Percentiles rank a stretch among this genome's conserved stretches.
Conservation (phyloP, 2,329 filamentous ascomycete genomes). For the Fusarium scirpi region DNA sequence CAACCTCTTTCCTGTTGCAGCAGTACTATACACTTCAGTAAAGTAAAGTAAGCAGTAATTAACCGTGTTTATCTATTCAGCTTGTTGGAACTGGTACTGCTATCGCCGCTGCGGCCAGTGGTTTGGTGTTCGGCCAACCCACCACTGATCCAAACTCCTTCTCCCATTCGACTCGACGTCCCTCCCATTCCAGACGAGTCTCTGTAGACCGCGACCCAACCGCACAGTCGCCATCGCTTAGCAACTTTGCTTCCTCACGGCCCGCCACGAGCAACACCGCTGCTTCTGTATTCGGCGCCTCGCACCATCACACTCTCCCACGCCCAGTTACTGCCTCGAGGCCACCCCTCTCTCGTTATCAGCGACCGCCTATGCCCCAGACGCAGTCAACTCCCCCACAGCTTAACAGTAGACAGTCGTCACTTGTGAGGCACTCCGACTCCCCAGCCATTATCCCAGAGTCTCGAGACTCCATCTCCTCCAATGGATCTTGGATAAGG, state of each 20-base stretch:
- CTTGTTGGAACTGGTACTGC: slow-evolving; percentile 72
- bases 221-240: slow-evolving; percentile 42
- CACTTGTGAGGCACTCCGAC: slow-evolving; percentile 57
- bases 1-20: slow-evolving; percentile 37
- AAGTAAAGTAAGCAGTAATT: slow-evolving; percentile 24
- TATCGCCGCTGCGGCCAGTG: slow-evolving; percentile 69
- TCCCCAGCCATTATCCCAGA: slow-evolving; percentile 56
- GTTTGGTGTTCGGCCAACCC: slow-evolving; percentile 69
- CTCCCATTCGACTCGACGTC: slow-evolving; percentile 45
- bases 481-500: slow-evolving; percentile 77
- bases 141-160: slow-evolving; percentile 56
- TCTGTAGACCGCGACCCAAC: slow-evolving; percentile 53
- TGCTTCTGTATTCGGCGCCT: slow-evolving; percentile 49
- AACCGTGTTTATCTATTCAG: slow-evolving; percentile 52
- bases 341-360: slow-evolving; percentile 54
- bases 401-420: slow-evolving; percentile 56
- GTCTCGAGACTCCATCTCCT: slow-evolving; percentile 69
- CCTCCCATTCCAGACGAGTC: slow-evolving; percentile 48
- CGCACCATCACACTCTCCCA: slow-evolving; percentile 48
- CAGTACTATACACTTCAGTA: background rate
- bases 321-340: slow-evolving; percentile 51
- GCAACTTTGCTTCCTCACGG: slow-evolving; percentile 52
- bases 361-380: slow-evolving; percentile 56
- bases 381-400: slow-evolving; percentile 57
- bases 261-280: slow-evolving; percentile 59